Evolutionary conservation across 106 monocot species (phyloP).

Genomic region (Apostasia shenzhenica): DNA sequence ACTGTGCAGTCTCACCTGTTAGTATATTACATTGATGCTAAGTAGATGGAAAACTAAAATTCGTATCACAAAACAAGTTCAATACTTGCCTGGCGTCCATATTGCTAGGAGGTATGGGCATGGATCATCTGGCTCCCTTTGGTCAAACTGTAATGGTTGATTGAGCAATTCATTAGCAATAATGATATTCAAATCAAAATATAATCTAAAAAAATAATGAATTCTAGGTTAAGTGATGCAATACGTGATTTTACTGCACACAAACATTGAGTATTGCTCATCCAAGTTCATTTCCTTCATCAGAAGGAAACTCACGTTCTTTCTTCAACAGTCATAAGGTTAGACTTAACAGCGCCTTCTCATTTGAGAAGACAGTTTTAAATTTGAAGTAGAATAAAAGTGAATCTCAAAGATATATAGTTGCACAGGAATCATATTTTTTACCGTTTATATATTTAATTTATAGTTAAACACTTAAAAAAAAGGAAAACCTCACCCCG

Average conservation of each 20-base stretch:
- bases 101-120: slow-evolving; percentile 62
- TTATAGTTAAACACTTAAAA: neutral
- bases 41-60: neutral
- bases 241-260: too few relatives aligned
- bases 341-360: too few relatives aligned
- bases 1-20: slow-evolving; percentile 64
- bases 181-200: neutral
- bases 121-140: slow-evolving; percentile 63
- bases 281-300: too few relatives aligned
- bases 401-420: too few relatives aligned
- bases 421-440: too few relatives aligned
- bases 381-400: too few relatives aligned
- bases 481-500: slow-evolving; percentile 28
- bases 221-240: too few relatives aligned
- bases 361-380: too few relatives aligned
- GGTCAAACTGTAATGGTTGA: slow-evolving; percentile 38
- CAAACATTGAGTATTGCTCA: too few relatives aligned
- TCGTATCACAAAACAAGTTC: neutral
- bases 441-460: too few relatives aligned
- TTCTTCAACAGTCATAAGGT: too few relatives aligned
- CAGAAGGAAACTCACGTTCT: too few relatives aligned
- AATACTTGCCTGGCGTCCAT: slow-evolving; percentile 60
- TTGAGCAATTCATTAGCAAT: neutral
- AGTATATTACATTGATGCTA: neutral
- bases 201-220: neutral